phyloP scores from a whole-genome alignment of 163 green algal genomes.

The Chloroidium sp. region DNA sequence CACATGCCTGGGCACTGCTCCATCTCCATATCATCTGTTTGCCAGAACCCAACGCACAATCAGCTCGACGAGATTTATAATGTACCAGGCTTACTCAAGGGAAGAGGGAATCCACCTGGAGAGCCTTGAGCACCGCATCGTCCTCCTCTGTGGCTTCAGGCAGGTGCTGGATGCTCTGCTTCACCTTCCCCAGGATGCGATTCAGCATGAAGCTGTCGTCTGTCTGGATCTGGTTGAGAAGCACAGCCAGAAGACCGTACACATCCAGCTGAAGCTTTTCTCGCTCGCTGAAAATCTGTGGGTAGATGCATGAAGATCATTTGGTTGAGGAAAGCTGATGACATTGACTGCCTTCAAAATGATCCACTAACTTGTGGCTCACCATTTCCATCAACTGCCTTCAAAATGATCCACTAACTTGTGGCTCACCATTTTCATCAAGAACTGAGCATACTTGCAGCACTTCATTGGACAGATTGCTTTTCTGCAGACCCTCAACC shows the following conservation, averaged over 20 bases:
- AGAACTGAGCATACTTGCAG: too few species aligned
- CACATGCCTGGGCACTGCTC: neutral
- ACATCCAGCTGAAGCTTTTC: slow-evolving; percentile 38
- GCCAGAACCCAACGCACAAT: neutral
- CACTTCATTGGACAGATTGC: too few species aligned
- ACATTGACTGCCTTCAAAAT: neutral
- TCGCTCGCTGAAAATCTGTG: slow-evolving; percentile 28
- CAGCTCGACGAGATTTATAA: neutral
- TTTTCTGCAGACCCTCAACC: too few species aligned
- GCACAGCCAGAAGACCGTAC: slow-evolving; percentile 32
- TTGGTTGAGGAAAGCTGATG: neutral
- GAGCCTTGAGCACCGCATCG: slow-evolving; percentile 8
- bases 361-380: too few species aligned
- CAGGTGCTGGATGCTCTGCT: slow-evolving; percentile 25
- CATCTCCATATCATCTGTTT: neutral
- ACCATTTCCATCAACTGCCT: too few species aligned
- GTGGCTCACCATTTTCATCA: too few species aligned
- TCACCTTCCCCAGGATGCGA: slow-evolving; percentile 23
- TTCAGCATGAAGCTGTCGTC: slow-evolving; percentile 51
- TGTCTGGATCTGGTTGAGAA: slow-evolving; percentile 33
- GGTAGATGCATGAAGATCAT: neutral
- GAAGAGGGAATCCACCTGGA: slow-evolving; percentile 3
- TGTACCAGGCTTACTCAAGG: neutral
- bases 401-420: too few species aligned
- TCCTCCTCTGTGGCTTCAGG: slow-evolving; percentile 22